Base-by-base conservation (phyloP, 139 green algal species). In the Chlamydomonas asymmetrica region DNA sequence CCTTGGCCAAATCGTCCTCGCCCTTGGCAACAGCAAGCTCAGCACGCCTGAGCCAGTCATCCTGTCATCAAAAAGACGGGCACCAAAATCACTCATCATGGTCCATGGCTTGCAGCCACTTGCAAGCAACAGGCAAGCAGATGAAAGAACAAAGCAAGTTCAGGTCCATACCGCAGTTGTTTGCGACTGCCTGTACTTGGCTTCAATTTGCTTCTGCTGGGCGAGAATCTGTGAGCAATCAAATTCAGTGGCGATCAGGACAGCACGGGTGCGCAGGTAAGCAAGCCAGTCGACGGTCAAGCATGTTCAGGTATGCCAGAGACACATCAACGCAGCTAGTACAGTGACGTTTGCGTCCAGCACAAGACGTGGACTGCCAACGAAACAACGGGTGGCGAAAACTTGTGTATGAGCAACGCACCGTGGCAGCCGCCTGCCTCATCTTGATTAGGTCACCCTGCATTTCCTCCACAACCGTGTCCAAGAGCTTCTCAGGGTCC, bases 401-500 rank as follows among this genome's bases (percentile, higher is more conserved):
- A n/a, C n/a, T n/a, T n/a, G n/a, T 52, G 45, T 52, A 16, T 16
- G 45, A 16, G 10, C 0, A 5, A 32, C 80, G 31, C 73, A 95
- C 91, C 90, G 98, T 92, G 2, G 97, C 97, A 41, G 94, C 92
- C 16, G 95, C 95, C 78, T 99, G 97, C 10, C 97, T 86, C 91
- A 99, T 94, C 78, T 97, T 98, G 70, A 98, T 95, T 18, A 99
- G 88, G 75, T 99, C 97, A 60, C 87, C 84, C 85, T 98, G 92
- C 95, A 99, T 98, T 74, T 99, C 97, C 34, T 87, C 85, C 39
- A 99, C 97, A 0, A 97, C 94, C 85, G 97, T 90, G 41, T 99
- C 97, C 71, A 99, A 83, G 0, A 99, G 91, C 82, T 99, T 99
- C 87, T 99, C 97, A 2, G 97, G 97, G 74, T 99, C 97, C 82